These are phyloP conservation scores for Tripterygium wilfordii DNA, from an alignment of 177 flowering plant genomes.

Conservation along the genomic window DNA sequence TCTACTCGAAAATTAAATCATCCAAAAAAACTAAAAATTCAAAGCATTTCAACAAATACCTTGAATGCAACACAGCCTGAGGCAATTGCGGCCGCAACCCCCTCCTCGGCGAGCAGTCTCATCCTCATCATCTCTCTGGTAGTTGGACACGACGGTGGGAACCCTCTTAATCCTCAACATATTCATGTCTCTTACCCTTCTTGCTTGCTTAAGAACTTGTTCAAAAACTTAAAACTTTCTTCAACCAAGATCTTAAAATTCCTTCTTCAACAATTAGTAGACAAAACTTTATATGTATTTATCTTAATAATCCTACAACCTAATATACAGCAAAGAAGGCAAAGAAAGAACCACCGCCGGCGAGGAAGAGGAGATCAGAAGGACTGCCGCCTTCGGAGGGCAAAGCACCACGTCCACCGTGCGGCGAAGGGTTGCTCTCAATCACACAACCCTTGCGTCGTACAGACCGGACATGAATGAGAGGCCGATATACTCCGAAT, in stretches of 20 bases:
- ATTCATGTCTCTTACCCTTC: constrained; percentile 1
- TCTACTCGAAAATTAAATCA: constrained; percentile 1
- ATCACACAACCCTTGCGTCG: constrained; percentile 65
- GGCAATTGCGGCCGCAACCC: constrained; percentile 81
- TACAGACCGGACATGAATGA: constrained; percentile 49
- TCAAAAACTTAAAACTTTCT: neutral
- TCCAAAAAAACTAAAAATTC: neutral
- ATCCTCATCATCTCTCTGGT: constrained; percentile 58
- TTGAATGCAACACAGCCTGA: constrained; percentile 57
- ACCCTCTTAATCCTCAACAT: constrained; percentile 84
- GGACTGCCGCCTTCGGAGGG: constrained; percentile 94
- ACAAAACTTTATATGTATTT: too few relatives aligned
- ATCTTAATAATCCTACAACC: neutral
- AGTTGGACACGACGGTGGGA: constrained; percentile 76
- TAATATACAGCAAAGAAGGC: constrained; percentile 1
- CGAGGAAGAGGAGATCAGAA: constrained; percentile 87
- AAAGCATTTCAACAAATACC: constrained; percentile 31
- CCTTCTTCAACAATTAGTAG: too few relatives aligned
- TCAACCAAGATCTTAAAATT: neutral
- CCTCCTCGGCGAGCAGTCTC: constrained; percentile 16
- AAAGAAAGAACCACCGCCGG: constrained; percentile 62
- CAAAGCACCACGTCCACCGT: constrained; percentile 92
- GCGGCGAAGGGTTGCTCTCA: constrained; percentile 64
- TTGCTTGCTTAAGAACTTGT: neutral
- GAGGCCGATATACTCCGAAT: constrained; percentile 36